Evolutionary conservation across 352 stramenopile genomes (phyloP).

Genomic region (Pythium rishiriense): DNA sequence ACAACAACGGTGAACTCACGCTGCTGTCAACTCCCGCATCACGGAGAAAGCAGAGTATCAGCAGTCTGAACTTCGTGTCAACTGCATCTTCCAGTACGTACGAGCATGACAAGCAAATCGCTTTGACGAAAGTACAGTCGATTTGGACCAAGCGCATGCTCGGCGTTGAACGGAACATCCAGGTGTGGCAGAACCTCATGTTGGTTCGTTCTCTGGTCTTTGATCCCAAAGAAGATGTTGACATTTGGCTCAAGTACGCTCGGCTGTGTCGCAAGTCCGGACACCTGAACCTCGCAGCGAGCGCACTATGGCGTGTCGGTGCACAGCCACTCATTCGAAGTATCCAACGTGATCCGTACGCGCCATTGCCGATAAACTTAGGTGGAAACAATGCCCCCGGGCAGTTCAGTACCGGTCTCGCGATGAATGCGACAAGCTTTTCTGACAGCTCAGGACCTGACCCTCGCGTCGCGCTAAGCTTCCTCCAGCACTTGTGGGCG

Average conservation of each 20-base stretch:
- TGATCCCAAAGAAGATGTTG: conserved; percentile 86
- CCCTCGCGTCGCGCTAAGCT: conserved; percentile 78
- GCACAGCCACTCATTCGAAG: conserved; percentile 79
- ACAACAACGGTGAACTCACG: conserved; percentile 79
- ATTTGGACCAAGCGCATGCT: conserved; percentile 90
- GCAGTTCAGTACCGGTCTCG: conserved; percentile 7
- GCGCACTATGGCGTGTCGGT: conserved; percentile 78
- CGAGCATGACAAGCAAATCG: conserved; percentile 68
- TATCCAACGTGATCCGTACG: conserved; percentile 66
- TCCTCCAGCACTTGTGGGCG: conserved; percentile 79
- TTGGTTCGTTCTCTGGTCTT: conserved; percentile 93
- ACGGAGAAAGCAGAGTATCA: conserved; percentile 74
- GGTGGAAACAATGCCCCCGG: conserved; percentile 39
- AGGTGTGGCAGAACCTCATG: conserved; percentile 95
- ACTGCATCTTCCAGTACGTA: conserved; percentile 74
- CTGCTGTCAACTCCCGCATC: conserved; percentile 52
- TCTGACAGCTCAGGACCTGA: conserved; percentile 72
- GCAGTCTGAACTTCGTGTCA: conserved; percentile 78
- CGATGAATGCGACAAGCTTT: conserved; percentile 38
- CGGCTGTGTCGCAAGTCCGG: conserved; percentile 90
- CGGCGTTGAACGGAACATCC: conserved; percentile 93
- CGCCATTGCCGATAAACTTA: conserved; percentile 71
- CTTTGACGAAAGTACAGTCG: conserved; percentile 74
- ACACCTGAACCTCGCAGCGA: conserved; percentile 85
- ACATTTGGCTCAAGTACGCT: conserved; percentile 95